Percentiles rank a stretch among this genome's conserved stretches.
Conservation (phyloP, 1,139 yeast genomes). For the Groenewaldozyma sp. region DNA sequence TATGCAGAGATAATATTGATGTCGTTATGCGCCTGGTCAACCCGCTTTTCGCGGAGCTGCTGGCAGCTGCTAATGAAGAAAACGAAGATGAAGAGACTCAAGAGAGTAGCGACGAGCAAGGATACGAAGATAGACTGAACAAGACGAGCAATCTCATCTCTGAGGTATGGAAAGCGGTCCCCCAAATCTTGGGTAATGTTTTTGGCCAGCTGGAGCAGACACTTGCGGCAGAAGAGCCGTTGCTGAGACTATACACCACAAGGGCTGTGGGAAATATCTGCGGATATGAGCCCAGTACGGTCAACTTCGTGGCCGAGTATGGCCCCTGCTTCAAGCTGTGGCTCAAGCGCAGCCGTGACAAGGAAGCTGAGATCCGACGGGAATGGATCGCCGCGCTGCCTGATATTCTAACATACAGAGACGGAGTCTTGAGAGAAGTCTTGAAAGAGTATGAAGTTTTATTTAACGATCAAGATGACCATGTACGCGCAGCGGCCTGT, state of each 20-base stretch:
- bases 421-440: constrained; percentile 43
- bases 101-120: constrained; percentile 25
- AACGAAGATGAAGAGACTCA: constrained; percentile 23
- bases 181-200: constrained; percentile 63
- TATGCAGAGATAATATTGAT: constrained; percentile 66
- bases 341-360: constrained; percentile 67
- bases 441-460: constrained; percentile 56
- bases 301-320: constrained; percentile 54
- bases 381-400: constrained; percentile 61
- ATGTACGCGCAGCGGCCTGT: constrained; percentile 59
- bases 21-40: constrained; percentile 71
- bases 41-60: constrained; percentile 68
- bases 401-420: constrained; percentile 36
- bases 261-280: constrained; percentile 63
- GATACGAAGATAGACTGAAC: constrained; percentile 26
- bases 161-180: constrained; percentile 70
- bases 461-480: constrained; percentile 66
- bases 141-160: constrained; percentile 50
- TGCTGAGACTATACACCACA: constrained; percentile 60
- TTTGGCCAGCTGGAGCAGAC: constrained; percentile 79
- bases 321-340: constrained; percentile 58
- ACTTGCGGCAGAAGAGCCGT: constrained; percentile 53
- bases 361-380: constrained; percentile 52
- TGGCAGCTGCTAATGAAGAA: constrained; percentile 29
- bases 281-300: constrained; percentile 38